Percentiles rank a stretch among this genome's conserved stretches.
phyloP scores from a whole-genome alignment of 371 early-diverging fungal species.

The Choanephora cucurbitarum region DNA sequence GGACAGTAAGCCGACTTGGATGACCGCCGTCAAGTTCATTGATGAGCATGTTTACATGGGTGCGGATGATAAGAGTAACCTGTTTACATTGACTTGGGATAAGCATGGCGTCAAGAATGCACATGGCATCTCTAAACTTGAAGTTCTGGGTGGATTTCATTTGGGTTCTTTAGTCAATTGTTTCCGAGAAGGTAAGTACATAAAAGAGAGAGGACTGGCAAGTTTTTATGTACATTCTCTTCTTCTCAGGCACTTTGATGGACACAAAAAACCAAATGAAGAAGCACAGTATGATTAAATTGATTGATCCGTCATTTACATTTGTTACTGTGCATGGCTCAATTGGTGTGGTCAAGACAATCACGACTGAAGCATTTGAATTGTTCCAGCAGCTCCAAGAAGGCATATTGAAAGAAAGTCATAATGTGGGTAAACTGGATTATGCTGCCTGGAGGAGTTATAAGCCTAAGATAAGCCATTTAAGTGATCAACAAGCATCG shows the following conservation, averaged over 20 bases:
- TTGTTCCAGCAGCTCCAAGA: constrained; percentile 65
- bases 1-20: constrained; percentile 69
- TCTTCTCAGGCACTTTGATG: constrained; percentile 13
- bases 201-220: no score
- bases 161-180: constrained; percentile 83
- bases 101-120: constrained; percentile 28
- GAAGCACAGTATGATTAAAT: constrained; percentile 45
- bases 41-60: constrained; percentile 66
- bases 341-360: constrained; percentile 73
- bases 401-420: constrained; percentile 57
- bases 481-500: constrained; percentile 45
- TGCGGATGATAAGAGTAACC: constrained; percentile 60
- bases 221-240: no score
- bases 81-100: constrained; percentile 52
- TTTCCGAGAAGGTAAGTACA: constrained; percentile 44
- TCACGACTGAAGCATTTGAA: constrained; percentile 59
- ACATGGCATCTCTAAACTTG: constrained; percentile 40
- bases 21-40: constrained; percentile 66
- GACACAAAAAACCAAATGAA: constrained; percentile 45
- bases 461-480: constrained; percentile 39
- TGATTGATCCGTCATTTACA: constrained; percentile 46
- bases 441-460: constrained; percentile 70
- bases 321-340: constrained; percentile 82
- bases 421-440: constrained; percentile 62
- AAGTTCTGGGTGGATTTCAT: constrained; percentile 71